Percentiles rank a stretch among this genome's conserved stretches.
These are phyloP conservation scores for Aspergillus conjunctus DNA, from an alignment of 495 filamentous ascomycete species.

Conservation along the genomic window DNA sequence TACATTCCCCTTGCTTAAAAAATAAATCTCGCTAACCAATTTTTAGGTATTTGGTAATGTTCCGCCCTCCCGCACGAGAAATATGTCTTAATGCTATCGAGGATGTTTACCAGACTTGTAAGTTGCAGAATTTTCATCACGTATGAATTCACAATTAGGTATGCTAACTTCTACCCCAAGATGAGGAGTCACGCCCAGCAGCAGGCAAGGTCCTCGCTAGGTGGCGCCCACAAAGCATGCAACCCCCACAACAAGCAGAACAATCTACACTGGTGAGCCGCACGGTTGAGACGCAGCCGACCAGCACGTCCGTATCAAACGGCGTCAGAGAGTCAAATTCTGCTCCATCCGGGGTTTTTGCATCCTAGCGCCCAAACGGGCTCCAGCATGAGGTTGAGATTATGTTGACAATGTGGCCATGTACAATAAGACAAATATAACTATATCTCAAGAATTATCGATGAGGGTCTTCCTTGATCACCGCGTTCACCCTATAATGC, in stretches of 20 bases:
- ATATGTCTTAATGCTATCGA: conserved; percentile 80
- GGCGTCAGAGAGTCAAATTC: conserved; percentile 7
- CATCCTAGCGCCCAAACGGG: background rate
- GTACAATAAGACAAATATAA: too few species aligned
- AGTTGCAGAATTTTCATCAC: conserved; percentile 15
- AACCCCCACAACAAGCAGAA: conserved; percentile 19
- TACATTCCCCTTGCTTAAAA: background rate
- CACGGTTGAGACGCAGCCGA: conserved; percentile 9
- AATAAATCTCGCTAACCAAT: conserved; percentile 17
- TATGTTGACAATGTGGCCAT: too few species aligned
- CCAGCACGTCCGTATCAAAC: conserved; percentile 8
- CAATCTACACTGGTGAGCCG: conserved; percentile 22
- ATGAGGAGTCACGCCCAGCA: conserved; percentile 50
- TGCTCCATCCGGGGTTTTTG: background rate
- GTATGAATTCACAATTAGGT: too few species aligned
- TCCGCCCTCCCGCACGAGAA: conserved; percentile 79
- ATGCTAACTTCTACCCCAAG: conserved; percentile 29
- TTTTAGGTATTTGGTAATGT: conserved; percentile 75
- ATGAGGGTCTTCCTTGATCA: too few species aligned
- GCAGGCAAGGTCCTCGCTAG: conserved; percentile 46
- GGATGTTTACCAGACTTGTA: conserved; percentile 76
- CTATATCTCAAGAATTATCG: too few species aligned
- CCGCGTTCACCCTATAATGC: too few species aligned
- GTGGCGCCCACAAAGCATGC: conserved; percentile 42
- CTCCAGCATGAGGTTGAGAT: background rate